phyloP scores from a whole-genome alignment of 179 eudicot species.

The Silene noctiflora region DNA sequence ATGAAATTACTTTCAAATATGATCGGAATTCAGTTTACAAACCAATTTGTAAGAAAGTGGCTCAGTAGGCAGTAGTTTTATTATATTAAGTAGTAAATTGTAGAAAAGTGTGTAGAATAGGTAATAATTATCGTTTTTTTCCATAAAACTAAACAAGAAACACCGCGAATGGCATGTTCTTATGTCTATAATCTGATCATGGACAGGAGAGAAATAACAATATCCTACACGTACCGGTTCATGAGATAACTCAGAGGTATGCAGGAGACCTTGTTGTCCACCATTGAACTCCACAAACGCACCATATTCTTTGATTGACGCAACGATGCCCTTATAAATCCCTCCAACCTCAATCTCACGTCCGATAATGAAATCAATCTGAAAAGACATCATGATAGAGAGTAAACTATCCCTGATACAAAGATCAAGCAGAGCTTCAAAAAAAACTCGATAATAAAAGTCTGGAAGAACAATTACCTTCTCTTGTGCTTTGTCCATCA shows the following conservation, averaged over 20 bases:
- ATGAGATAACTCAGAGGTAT: slow-evolving; percentile 82
- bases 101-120: too few species aligned
- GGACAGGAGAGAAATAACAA: not conserved
- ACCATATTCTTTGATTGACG: slow-evolving; percentile 87
- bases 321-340: slow-evolving; percentile 70
- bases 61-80: too few species aligned
- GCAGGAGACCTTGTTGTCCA: slow-evolving; percentile 92
- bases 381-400: slow-evolving; percentile 12
- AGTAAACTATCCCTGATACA: not conserved
- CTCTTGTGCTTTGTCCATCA: slow-evolving; percentile 63
- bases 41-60: too few species aligned
- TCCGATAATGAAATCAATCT: slow-evolving; percentile 77
- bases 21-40: too few species aligned
- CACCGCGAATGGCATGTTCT: not conserved
- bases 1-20: too few species aligned
- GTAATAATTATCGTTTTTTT: too few species aligned
- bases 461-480: slow-evolving; percentile 41
- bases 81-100: too few species aligned
- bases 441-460: not conserved
- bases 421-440: slow-evolving; percentile 6
- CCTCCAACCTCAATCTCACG: slow-evolving; percentile 94
- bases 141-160: not conserved
- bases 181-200: not conserved
- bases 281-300: slow-evolving; percentile 99
- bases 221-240: slow-evolving; percentile 52